Evolutionary conservation across 2,329 filamentous ascomycete species (phyloP), one percentile per base, ranked within the genome.

Genomic region (Coniochaeta ligniaria): DNA sequence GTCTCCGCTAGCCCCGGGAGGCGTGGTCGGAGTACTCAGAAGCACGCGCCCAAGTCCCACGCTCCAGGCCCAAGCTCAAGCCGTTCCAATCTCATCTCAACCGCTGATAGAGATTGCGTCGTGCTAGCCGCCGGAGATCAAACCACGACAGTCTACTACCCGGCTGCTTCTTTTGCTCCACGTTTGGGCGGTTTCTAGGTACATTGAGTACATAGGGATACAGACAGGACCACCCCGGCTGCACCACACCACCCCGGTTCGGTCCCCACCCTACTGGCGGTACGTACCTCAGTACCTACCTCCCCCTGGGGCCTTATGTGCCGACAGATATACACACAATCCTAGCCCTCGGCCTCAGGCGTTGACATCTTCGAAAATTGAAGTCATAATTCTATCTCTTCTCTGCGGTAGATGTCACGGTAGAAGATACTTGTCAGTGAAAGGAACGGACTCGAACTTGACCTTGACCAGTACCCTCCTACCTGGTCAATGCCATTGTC

Each of bases 101-200:
- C 54, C 54, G 28, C n/a, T 60, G 50, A 59, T 58, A 62, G 54
- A 59, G 45, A 45, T 50, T 59, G 62, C 57, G 61, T 59, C 60
- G 61, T 54, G 58, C 55, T 61, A 57, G 55, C 60, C 61, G 60
- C 57, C 56, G 66, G 45, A 60, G 66, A 68, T 68, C 65, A 66
- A 65, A 66, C 66, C 35, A 61, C 43, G 24, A 59, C 54, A 9
- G 54, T 56, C 20, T 31, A 28, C 38, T 31, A 24, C 36, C 38
- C 35, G 38, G 35, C 35, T 41, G 22, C 56, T 58, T 20, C 56
- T 24, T 58, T 36, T 17, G 28, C 31, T 38, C 54, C 56, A 58
- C 24, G 38, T 45, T 58, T 45, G 20, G 35, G 38, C 20, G 55
- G 31, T 20, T 8, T 41, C 26, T 24, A 8, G 22, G 28, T 35